Evolutionary conservation across 2,329 filamentous ascomycete species (phyloP).

Genomic region (Aureobasidium zeae): DNA sequence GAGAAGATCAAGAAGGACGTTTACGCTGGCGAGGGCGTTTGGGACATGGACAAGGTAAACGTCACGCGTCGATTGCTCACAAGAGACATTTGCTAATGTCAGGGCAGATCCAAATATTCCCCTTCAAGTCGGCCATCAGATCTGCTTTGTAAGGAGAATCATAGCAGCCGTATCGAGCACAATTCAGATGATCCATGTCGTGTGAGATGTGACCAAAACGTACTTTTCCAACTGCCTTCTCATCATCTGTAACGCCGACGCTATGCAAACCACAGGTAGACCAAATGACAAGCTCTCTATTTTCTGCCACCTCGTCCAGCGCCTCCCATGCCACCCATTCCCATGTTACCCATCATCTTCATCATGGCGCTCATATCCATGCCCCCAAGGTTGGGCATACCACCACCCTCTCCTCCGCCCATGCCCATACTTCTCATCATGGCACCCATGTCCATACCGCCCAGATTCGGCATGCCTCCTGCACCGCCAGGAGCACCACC

Average conservation of each 20-base stretch:
- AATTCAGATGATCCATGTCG: too few relatives aligned
- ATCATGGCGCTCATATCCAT: slow-evolving; percentile 64
- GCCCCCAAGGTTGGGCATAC: slow-evolving; percentile 51
- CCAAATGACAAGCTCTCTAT: background rate
- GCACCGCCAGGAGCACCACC: slow-evolving; percentile 47
- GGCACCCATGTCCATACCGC: slow-evolving; percentile 70
- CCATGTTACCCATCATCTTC: slow-evolving; percentile 70
- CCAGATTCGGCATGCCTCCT: slow-evolving; percentile 68
- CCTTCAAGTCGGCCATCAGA: slow-evolving; percentile 40
- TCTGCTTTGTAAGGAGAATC: slow-evolving; percentile 7
- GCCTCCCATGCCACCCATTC: slow-evolving; percentile 49
- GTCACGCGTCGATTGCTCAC: slow-evolving; percentile 1
- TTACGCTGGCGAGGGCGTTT: slow-evolving; percentile 63
- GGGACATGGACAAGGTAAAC: slow-evolving; percentile 54
- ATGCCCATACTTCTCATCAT: slow-evolving; percentile 83
- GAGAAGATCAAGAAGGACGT: slow-evolving; percentile 61
- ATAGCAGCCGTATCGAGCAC: too few relatives aligned
- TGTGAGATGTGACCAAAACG: too few relatives aligned
- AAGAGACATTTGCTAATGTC: background rate
- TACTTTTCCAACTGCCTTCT: too few relatives aligned
- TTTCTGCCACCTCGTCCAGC: slow-evolving; percentile 27
- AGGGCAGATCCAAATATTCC: slow-evolving; percentile 35
- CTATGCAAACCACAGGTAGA: slow-evolving; percentile 17
- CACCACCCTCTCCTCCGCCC: slow-evolving; percentile 48
- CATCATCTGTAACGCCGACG: slow-evolving; percentile 11